phyloP scores from a whole-genome alignment of 768 basidiomycete genomes.

The Podaxis sp. region DNA sequence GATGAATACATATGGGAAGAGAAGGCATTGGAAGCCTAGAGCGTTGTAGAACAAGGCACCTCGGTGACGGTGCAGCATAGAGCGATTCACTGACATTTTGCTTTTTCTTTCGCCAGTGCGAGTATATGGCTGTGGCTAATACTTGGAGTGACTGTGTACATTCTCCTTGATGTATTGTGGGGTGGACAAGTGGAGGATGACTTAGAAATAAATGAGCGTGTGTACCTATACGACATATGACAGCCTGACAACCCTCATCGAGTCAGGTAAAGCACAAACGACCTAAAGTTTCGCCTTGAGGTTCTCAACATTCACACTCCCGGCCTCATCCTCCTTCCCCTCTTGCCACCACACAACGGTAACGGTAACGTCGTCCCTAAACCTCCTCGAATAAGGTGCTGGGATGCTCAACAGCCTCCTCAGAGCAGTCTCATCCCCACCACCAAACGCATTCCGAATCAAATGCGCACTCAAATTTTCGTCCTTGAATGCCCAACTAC shows the following conservation, averaged over 20 bases:
- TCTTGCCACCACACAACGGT: constrained; percentile 86
- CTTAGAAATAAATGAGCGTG: neutral
- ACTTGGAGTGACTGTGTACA: neutral
- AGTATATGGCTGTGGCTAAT: neutral
- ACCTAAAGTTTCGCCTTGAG: constrained; percentile 49
- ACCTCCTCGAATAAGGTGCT: constrained; percentile 70
- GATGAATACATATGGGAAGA: constrained; percentile 13
- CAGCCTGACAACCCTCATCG: neutral
- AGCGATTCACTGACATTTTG: neutral
- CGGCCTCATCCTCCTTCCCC: constrained; percentile 40
- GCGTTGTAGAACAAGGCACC: neutral
- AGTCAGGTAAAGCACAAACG: no score
- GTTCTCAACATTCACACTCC: constrained; percentile 33
- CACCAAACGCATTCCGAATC: constrained; percentile 91
- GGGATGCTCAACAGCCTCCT: constrained; percentile 74
- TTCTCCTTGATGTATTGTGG: neutral
- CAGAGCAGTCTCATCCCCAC: constrained; percentile 58
- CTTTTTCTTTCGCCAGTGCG: neutral
- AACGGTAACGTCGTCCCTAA: constrained; percentile 82
- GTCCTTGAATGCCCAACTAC: constrained; percentile 76
- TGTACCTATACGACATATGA: neutral
- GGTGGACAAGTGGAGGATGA: neutral
- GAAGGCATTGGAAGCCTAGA: constrained; percentile 3
- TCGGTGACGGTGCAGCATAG: neutral
- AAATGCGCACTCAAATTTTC: constrained; percentile 78